Percentiles rank a stretch among this genome's conserved stretches.
These are phyloP conservation scores for Cadophora sp. DNA, from an alignment of 2,329 filamentous ascomycete genomes.

Conservation along the genomic window DNA sequence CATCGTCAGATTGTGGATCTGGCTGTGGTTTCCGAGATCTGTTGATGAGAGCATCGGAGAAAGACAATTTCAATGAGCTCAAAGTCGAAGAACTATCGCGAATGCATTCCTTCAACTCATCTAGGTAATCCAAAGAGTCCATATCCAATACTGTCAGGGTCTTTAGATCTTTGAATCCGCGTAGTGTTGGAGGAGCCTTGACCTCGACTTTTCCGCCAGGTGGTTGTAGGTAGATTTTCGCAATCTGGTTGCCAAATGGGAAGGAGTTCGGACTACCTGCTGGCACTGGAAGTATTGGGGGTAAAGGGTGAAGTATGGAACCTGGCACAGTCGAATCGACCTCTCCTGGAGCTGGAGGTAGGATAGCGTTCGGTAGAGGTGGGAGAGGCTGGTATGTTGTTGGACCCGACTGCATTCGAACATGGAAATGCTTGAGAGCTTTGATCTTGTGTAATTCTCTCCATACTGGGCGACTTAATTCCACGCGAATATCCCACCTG, in stretches of 20 bases:
- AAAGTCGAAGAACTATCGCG: slow-evolving; percentile 61
- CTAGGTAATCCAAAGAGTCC: slow-evolving; percentile 60
- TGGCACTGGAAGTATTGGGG: slow-evolving; percentile 6
- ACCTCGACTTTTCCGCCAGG: neutral
- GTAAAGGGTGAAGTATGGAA: neutral
- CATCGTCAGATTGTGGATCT: slow-evolving; percentile 51
- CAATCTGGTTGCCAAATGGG: slow-evolving; percentile 20
- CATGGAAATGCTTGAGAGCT: slow-evolving; percentile 58
- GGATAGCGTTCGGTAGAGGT: slow-evolving; percentile 17
- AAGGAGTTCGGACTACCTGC: slow-evolving; percentile 17
- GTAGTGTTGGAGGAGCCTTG: slow-evolving; percentile 53
- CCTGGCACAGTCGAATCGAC: neutral
- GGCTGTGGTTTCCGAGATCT: slow-evolving; percentile 53
- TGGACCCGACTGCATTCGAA: slow-evolving; percentile 64
- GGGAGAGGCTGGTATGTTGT: slow-evolving; percentile 60
- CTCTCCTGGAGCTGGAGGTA: neutral
- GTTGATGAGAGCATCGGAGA: slow-evolving; percentile 59
- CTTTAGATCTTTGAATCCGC: slow-evolving; percentile 62
- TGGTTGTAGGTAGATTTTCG: slow-evolving; percentile 24
- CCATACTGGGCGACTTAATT: slow-evolving; percentile 65
- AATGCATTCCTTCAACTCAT: slow-evolving; percentile 62
- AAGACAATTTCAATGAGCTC: slow-evolving; percentile 61
- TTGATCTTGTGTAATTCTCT: slow-evolving; percentile 60
- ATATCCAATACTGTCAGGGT: slow-evolving; percentile 64
- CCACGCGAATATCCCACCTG: slow-evolving; percentile 70